Percentiles rank a stretch among this genome's conserved stretches.
phyloP scores from a whole-genome alignment of 306 rosid species.

The Luffa acutangula region DNA sequence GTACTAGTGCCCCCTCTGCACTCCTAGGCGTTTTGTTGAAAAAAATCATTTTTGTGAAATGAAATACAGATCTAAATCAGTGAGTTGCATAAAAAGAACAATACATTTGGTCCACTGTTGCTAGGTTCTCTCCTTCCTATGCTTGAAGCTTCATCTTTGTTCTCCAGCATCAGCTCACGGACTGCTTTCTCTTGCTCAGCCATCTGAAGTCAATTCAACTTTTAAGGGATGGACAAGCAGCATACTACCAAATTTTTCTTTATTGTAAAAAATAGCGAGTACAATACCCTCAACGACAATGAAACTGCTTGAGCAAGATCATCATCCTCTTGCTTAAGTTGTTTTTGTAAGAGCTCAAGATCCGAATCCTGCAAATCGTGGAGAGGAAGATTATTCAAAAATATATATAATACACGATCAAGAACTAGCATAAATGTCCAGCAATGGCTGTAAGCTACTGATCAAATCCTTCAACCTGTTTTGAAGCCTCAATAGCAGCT shows the following conservation, averaged over 20 bases:
- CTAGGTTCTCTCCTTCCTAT: slow-evolving; percentile 17
- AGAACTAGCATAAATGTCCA: slow-evolving; percentile 12
- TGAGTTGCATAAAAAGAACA: neutral
- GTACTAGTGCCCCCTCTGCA: slow-evolving; percentile 11
- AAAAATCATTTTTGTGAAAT: slow-evolving; percentile 16
- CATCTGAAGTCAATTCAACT: slow-evolving; percentile 37
- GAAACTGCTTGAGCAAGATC: slow-evolving; percentile 68
- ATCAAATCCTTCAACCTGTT: slow-evolving; percentile 29
- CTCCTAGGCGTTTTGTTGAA: neutral
- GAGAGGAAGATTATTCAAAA: slow-evolving; percentile 1
- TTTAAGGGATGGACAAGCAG: slow-evolving; percentile 10
- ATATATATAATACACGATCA: neutral
- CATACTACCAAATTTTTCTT: neutral
- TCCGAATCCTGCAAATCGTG: slow-evolving; percentile 34
- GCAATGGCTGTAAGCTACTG: slow-evolving; percentile 18
- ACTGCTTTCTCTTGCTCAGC: slow-evolving; percentile 52
- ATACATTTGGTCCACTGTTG: slow-evolving; percentile 37
- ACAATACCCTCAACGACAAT: slow-evolving; percentile 56
- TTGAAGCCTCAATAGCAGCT: slow-evolving; percentile 84
- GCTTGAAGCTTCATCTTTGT: slow-evolving; percentile 17
- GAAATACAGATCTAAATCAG: slow-evolving; percentile 8
- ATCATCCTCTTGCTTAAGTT: slow-evolving; percentile 39
- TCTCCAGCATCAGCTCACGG: slow-evolving; percentile 21
- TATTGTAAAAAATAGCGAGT: neutral
- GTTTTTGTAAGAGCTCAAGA: slow-evolving; percentile 22